Conservation (phyloP, 805 yeast genomes). For the Saccharomycopsis sp. region DNA sequence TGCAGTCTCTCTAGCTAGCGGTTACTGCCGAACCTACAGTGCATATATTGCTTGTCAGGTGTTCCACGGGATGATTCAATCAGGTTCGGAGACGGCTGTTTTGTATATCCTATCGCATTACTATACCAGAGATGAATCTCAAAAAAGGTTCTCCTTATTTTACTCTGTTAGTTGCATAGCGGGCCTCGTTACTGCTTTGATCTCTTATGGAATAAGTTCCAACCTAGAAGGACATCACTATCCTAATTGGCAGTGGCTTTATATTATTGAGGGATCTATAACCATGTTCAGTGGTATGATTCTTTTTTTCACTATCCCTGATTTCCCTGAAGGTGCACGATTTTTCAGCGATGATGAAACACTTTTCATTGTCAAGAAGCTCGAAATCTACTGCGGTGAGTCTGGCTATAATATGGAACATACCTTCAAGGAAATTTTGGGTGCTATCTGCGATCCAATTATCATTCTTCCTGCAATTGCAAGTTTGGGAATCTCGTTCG, state of each 20-base stretch:
- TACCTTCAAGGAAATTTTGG: slow-evolving; percentile 33
- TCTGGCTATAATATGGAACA: slow-evolving; percentile 31
- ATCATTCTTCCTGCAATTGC: slow-evolving; percentile 16
- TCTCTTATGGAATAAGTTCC: slow-evolving; percentile 44
- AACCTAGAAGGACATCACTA: slow-evolving; percentile 46
- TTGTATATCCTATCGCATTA: slow-evolving; percentile 49
- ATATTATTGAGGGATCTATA: slow-evolving; percentile 43
- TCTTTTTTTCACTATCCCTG: slow-evolving; percentile 39
- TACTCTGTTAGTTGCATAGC: slow-evolving; percentile 60
- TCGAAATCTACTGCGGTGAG: slow-evolving; percentile 34
- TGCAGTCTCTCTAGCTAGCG: slow-evolving; percentile 56
- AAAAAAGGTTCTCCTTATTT: slow-evolving; percentile 58
- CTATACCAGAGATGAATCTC: slow-evolving; percentile 57
- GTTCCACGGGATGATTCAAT: slow-evolving; percentile 58
- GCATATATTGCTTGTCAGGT: slow-evolving; percentile 55
- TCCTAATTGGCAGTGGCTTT: slow-evolving; percentile 46
- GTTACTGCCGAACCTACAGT: slow-evolving; percentile 50
- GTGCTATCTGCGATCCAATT: slow-evolving; percentile 32
- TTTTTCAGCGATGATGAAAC: slow-evolving; percentile 36
- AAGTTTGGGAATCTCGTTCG: slow-evolving; percentile 17
- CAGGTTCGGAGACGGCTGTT: slow-evolving; percentile 69
- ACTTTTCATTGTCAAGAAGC: slow-evolving; percentile 37
- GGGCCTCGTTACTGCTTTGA: slow-evolving; percentile 69
- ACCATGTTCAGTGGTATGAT: slow-evolving; percentile 29
- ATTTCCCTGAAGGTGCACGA: slow-evolving; percentile 48